Conservation (phyloP, 306 rosid genomes). For the Astragalus glycyphyllos region DNA sequence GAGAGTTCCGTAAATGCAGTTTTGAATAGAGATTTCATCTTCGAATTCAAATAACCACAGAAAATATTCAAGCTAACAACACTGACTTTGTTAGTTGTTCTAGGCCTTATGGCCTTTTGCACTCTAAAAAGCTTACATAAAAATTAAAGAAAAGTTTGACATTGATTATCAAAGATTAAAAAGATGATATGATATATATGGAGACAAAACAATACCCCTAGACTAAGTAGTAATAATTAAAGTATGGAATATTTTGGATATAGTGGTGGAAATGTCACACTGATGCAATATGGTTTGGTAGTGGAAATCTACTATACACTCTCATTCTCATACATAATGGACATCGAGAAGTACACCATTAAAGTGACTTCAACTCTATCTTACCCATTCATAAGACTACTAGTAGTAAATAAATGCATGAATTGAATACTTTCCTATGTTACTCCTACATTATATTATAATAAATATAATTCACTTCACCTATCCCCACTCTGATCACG, state of each 20-base stretch:
- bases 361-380: not conserved
- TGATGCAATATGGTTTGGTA: constrained; percentile 6
- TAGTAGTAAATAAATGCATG: not conserved
- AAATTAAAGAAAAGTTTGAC: no score
- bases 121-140: no score
- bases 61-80: no score
- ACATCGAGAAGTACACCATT: constrained; percentile 30
- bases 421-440: not conserved
- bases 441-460: not conserved
- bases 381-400: not conserved
- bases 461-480: not conserved
- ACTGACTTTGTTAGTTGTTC: no score
- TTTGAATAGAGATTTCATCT: no score
- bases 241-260: constrained; percentile 10
- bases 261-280: constrained; percentile 29
- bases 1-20: no score
- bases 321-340: constrained; percentile 5
- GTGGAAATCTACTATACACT: constrained; percentile 31
- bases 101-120: no score
- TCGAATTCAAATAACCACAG: no score
- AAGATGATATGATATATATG: constrained; percentile 4
- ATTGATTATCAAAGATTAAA: not conserved
- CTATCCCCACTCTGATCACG: no score
- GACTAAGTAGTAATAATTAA: not conserved
- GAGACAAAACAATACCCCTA: not conserved